Percentiles rank a stretch among this genome's conserved stretches.
phyloP scores from a whole-genome alignment of 1,284 basidiomycete species.

The Ustilago sp. region DNA sequence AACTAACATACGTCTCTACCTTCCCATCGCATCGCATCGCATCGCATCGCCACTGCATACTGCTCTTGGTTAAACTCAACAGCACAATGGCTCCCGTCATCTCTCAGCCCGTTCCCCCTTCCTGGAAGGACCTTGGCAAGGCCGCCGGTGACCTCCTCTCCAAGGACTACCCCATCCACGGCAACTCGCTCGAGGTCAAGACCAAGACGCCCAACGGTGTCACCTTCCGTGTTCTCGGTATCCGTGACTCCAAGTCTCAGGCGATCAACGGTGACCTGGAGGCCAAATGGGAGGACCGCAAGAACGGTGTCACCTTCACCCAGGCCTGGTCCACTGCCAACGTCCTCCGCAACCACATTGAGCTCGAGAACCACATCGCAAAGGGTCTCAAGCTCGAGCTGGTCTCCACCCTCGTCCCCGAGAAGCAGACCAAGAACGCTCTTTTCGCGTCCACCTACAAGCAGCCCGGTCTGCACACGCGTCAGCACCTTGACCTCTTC shows the following conservation, averaged over 20 bases:
- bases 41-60: background rate
- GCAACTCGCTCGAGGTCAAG: constrained; percentile 79
- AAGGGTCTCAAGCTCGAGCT: constrained; percentile 96
- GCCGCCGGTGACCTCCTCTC: constrained; percentile 92
- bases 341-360: constrained; percentile 87
- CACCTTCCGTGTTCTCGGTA: constrained; percentile 70
- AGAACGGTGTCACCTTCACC: constrained; percentile 67
- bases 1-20: background rate
- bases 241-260: constrained; percentile 68
- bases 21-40: background rate
- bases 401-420: constrained; percentile 84
- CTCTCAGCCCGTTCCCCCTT: constrained; percentile 66
- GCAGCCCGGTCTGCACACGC: constrained; percentile 94
- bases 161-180: constrained; percentile 92
- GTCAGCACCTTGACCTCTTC: constrained; percentile 91
- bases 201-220: constrained; percentile 82
- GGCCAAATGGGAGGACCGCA: constrained; percentile 68
- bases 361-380: constrained; percentile 97
- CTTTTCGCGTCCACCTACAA: constrained; percentile 88
- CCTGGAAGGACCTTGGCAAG: constrained; percentile 74
- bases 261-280: constrained; percentile 69
- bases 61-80: background rate
- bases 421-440: constrained; percentile 78
- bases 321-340: constrained; percentile 87
- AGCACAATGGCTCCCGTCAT: constrained; percentile 45